These are phyloP conservation scores for Albatrellus sp. DNA, from an alignment of 1,284 basidiomycete genomes.

Conservation along the genomic window DNA sequence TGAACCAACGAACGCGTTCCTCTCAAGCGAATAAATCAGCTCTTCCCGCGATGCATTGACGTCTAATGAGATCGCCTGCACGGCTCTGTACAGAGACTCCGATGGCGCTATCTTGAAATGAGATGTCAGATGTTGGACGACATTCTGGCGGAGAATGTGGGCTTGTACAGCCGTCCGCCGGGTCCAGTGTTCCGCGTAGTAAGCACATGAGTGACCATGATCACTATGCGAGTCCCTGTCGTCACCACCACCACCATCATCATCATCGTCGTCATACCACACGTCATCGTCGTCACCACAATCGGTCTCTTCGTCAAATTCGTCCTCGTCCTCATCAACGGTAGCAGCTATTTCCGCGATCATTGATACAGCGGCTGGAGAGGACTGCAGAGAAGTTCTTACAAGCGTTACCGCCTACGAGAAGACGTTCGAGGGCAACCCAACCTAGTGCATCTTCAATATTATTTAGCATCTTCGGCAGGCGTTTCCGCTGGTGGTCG, in stretches of 20 bases:
- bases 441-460: slow-evolving; percentile 38
- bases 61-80: slow-evolving; percentile 27
- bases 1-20: slow-evolving; percentile 32
- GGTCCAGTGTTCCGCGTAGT: slow-evolving; percentile 41
- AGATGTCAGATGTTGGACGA: slow-evolving; percentile 28
- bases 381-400: slow-evolving; percentile 11
- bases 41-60: slow-evolving; percentile 17
- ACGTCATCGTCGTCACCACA: slow-evolving; percentile 14
- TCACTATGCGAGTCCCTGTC: slow-evolving; percentile 4
- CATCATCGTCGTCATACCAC: slow-evolving; percentile 14
- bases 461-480: slow-evolving; percentile 43
- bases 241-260: slow-evolving; percentile 14
- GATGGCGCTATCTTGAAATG: slow-evolving; percentile 40
- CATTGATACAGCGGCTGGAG: slow-evolving; percentile 10
- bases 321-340: slow-evolving; percentile 15
- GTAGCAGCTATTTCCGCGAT: slow-evolving; percentile 17
- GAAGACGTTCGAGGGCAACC: slow-evolving; percentile 33
- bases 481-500: slow-evolving; percentile 20
- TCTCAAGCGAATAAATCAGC: slow-evolving; percentile 24
- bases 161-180: slow-evolving; percentile 26
- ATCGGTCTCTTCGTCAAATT: slow-evolving; percentile 15
- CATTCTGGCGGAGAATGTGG: slow-evolving; percentile 26
- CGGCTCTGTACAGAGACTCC: slow-evolving; percentile 27
- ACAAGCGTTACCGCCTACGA: slow-evolving; percentile 38
- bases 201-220: slow-evolving; percentile 12